Evolutionary conservation across 164 flowering plant species (phyloP).

Genomic region (Vitis vinifera): DNA sequence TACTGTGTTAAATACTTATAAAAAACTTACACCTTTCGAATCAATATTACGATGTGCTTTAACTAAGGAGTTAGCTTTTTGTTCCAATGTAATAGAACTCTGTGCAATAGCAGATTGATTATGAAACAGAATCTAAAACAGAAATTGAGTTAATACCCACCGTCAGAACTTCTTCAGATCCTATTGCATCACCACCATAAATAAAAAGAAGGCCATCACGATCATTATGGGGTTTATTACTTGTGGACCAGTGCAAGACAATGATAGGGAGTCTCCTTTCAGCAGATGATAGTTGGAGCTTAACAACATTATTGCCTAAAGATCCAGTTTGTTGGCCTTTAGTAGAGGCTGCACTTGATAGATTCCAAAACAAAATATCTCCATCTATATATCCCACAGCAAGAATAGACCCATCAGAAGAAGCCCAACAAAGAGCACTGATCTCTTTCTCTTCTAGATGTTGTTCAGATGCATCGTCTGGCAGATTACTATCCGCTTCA

Average conservation of each 20-base stretch:
- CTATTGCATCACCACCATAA: constrained; percentile 94
- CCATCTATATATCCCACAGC: constrained; percentile 95
- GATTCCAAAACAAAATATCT: constrained; percentile 85
- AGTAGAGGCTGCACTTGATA: constrained; percentile 35
- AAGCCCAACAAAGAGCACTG: constrained; percentile 92
- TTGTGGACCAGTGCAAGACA: constrained; percentile 70
- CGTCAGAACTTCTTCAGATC: constrained; percentile 90
- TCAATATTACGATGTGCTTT: too few relatives aligned
- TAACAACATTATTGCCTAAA: constrained; percentile 58
- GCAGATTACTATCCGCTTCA: constrained; percentile 22
- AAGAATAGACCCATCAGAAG: constrained; percentile 72
- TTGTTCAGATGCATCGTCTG: constrained; percentile 27
- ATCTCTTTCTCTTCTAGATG: constrained; percentile 77
- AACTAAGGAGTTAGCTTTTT: too few relatives aligned
- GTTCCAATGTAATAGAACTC: not conserved
- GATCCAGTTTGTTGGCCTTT: constrained; percentile 39
- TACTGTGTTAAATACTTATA: too few relatives aligned
- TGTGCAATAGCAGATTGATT: too few relatives aligned
- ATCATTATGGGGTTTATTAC: constrained; percentile 33
- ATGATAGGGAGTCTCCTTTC: constrained; percentile 85
- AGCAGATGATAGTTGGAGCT: constrained; percentile 70
- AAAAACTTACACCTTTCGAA: not conserved
- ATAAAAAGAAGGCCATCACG: constrained; percentile 65
- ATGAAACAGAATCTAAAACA: not conserved
- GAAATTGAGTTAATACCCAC: constrained; percentile 33